phyloP scores from a whole-genome alignment of 805 yeast species.

The Tetrapisispora namnaoensis region DNA sequence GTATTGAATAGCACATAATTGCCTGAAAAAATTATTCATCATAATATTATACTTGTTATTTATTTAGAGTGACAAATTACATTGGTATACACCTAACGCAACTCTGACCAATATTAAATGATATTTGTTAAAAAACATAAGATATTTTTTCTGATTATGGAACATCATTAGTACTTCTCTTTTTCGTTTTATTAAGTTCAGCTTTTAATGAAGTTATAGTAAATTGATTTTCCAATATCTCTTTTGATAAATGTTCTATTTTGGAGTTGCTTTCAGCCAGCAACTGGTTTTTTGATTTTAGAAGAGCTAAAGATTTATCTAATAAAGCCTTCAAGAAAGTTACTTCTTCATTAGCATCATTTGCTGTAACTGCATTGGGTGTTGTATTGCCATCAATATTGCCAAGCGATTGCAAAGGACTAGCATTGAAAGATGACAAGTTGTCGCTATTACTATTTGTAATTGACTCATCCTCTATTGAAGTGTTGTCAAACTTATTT shows the following conservation, averaged over 20 bases:
- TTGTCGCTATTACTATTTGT: not conserved
- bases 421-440: not conserved
- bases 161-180: not conserved
- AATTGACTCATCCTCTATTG: not conserved
- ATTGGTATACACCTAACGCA: no score
- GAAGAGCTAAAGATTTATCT: not conserved
- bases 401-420: no score
- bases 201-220: constrained; percentile 1
- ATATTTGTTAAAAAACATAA: no score
- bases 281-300: constrained; percentile 1
- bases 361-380: not conserved
- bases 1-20: no score
- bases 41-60: not conserved
- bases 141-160: not conserved
- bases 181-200: not conserved
- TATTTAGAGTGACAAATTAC: not conserved
- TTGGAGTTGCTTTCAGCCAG: constrained; percentile 1
- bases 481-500: not conserved
- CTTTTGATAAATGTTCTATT: not conserved
- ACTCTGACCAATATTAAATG: no score
- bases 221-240: not conserved
- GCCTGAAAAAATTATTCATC: not conserved
- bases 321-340: not conserved
- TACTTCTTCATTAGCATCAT: not conserved
- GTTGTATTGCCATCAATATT: not conserved